Evolutionary conservation across 441 rosid species (phyloP).

Genomic region (Pelargonium myrrhifolium): DNA sequence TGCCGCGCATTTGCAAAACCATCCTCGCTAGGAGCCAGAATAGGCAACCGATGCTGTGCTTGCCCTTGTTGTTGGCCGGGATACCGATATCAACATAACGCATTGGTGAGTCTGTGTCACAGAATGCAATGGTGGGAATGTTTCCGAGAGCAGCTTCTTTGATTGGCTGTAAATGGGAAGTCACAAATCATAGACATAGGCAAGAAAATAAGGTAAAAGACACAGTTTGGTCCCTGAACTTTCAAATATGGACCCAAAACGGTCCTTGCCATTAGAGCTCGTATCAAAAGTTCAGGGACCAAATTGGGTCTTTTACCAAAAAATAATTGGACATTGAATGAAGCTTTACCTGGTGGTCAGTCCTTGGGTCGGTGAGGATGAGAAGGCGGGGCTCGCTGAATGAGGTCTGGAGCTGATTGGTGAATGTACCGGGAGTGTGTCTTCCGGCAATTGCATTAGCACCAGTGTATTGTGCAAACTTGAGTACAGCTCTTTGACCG

Average conservation of each 20-base stretch:
- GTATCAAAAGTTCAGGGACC: too few relatives aligned
- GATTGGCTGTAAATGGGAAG: constrained; percentile 51
- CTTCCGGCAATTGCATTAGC: constrained; percentile 94
- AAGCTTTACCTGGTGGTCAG: constrained; percentile 69
- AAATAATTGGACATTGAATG: background rate
- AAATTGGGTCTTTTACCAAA: too few relatives aligned
- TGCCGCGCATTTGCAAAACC: constrained; percentile 96
- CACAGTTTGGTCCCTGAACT: too few relatives aligned
- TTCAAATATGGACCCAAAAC: too few relatives aligned
- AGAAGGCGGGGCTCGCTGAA: constrained; percentile 82
- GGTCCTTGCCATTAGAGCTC: too few relatives aligned
- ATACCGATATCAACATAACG: constrained; percentile 78
- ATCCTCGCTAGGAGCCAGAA: constrained; percentile 93
- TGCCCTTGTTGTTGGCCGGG: constrained; percentile 93
- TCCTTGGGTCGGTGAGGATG: constrained; percentile 86
- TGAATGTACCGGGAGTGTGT: constrained; percentile 96
- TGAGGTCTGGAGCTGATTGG: constrained; percentile 80
- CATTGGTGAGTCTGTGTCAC: constrained; percentile 95
- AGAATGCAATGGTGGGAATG: constrained; percentile 85
- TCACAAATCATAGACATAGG: too few relatives aligned
- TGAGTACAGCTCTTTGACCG: constrained; percentile 80
- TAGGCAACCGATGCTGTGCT: constrained; percentile 89
- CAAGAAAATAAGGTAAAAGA: too few relatives aligned
- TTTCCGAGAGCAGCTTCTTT: constrained; percentile 95
- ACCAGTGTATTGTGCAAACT: constrained; percentile 87